Conservation (phyloP, 768 basidiomycete species). For the Butyriboletus loyo region DNA sequence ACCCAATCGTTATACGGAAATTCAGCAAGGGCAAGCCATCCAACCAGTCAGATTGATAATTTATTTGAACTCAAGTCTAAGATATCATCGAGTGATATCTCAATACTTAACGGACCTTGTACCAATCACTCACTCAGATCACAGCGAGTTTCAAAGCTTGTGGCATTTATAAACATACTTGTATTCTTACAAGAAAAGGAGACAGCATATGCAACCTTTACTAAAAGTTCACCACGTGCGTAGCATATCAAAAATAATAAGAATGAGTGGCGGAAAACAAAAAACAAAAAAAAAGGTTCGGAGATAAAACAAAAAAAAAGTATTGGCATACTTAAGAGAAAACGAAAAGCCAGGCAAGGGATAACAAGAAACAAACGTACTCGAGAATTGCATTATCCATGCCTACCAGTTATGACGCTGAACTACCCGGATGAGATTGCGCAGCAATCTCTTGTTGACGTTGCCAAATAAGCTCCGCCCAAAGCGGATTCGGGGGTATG, state of each 20-base stretch:
- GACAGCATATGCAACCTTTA: constrained; percentile 5
- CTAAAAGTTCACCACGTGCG: constrained; percentile 1
- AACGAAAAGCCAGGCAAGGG: constrained; percentile 4
- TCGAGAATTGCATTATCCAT: neutral
- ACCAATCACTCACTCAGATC: neutral
- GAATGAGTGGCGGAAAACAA: neutral
- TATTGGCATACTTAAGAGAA: constrained; percentile 1
- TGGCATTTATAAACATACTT: constrained; percentile 17
- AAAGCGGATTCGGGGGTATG: constrained; percentile 89
- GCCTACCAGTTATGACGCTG: neutral
- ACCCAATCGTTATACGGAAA: no score
- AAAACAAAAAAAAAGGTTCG: constrained; percentile 2
- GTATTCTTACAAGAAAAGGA: constrained; percentile 18
- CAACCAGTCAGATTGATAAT: no score
- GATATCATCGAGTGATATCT: no score
- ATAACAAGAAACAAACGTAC: constrained; percentile 3
- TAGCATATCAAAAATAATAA: constrained; percentile 16
- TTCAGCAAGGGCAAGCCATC: no score
- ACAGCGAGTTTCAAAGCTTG: constrained; percentile 1
- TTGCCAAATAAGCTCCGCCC: constrained; percentile 91
- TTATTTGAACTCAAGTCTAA: no score
- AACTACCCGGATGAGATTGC: constrained; percentile 7
- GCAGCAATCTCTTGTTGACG: constrained; percentile 51
- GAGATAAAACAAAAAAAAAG: neutral
- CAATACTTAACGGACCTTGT: no score